Evolutionary conservation across 2,329 filamentous ascomycete genomes (phyloP), one percentile per base, ranked within the genome.

Genomic region (Cadophora gregata): DNA sequence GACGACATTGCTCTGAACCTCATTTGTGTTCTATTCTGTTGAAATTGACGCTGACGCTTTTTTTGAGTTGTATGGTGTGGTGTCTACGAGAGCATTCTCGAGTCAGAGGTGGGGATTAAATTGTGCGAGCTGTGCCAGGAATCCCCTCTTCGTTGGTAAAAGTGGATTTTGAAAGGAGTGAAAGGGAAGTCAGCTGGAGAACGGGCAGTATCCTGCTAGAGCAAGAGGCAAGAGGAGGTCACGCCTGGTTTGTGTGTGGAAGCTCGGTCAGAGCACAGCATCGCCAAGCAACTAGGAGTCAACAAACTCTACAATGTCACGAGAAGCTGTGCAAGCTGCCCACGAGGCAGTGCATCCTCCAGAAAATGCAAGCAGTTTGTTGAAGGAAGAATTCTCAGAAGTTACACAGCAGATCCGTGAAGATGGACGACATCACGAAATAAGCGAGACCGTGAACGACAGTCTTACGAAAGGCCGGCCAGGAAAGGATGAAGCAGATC

Each of bases 1-100:
- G 58, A 72, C 71, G 66, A 67, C 66, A 63, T 63, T 50, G 24
- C 21, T 42, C 16, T 19, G 31, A 19, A 45, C 21, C 16, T 59
- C 33, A 27, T 59, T 10, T 59, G 33, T 27, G 12, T 42, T 25
- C 9, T 27, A n/a, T 1, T 21, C n/a, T 14, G n/a, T 38, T 58
- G 29, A 10, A 16, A 12, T n/a, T 59, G 10, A n/a, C n/a, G n/a
- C n/a, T n/a, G n/a, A n/a, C n/a, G n/a, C n/a, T n/a, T 14, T 47
- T 24, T 27, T 29, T 4, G 36, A 9, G 8, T 55, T 24, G 21
- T 31, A 24, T 21, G 6, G 36, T 45, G 25, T 59, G 29, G n/a
- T 29, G 19, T 14, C 4, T 19, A 14, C 9, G 16, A 25, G 2
- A 47, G 9, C 31, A 47, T 42, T 65, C 38, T 48, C 59, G 33